These are phyloP conservation scores for Trichosanthes cucumerina DNA, from an alignment of 306 rosid genomes.

Conservation along the genomic window DNA sequence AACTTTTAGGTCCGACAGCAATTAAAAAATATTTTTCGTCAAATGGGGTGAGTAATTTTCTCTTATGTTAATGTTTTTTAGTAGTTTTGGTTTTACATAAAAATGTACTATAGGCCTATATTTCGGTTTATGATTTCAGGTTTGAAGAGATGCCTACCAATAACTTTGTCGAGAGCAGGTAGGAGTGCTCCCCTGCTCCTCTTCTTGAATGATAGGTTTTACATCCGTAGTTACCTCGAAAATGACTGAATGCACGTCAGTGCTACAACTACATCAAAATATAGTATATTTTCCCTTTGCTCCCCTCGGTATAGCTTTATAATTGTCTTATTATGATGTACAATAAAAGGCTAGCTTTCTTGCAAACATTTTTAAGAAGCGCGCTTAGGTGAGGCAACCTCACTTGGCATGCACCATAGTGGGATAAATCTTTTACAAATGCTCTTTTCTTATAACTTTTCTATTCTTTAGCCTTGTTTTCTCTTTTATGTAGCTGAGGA, in stretches of 20 bases:
- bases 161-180: slow-evolving; percentile 97
- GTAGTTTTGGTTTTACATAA: not conserved
- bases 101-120: not conserved
- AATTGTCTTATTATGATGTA: not conserved
- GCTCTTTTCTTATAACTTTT: not conserved
- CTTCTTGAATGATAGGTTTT: not conserved
- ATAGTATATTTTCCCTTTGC: not conserved
- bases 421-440: not conserved
- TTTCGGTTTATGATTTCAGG: slow-evolving; percentile 31
- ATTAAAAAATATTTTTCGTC: slow-evolving; percentile 65
- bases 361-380: not conserved
- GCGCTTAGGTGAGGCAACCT: not conserved
- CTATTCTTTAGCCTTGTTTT: not conserved
- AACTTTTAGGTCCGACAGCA: slow-evolving; percentile 64
- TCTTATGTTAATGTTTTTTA: not conserved
- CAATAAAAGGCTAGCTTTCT: not conserved
- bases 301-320: not conserved
- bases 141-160: slow-evolving; percentile 99
- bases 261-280: not conserved
- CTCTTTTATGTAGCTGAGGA: not conserved
- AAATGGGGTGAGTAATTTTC: slow-evolving; percentile 71
- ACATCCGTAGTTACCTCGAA: not conserved
- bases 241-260: not conserved
- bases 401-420: not conserved
- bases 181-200: slow-evolving; percentile 7